Evolutionary conservation across 1,139 yeast genomes (phyloP).

Genomic region (Hanseniaspora gamundiae): DNA sequence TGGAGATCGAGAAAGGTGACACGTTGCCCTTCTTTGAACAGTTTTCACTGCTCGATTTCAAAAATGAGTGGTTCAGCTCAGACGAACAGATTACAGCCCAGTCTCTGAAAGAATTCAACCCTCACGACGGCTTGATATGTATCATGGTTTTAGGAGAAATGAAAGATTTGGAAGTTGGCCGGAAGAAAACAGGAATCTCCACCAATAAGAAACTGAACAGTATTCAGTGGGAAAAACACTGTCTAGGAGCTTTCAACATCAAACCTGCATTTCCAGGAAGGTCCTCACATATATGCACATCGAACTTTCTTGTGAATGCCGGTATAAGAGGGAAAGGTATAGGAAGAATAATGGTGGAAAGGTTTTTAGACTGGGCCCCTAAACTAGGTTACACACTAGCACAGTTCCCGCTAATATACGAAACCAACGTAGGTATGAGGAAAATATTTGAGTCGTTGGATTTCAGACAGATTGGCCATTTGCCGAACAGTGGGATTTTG

Average conservation of each 20-base stretch:
- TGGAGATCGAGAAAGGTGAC: slow-evolving; percentile 84
- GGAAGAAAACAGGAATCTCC: slow-evolving; percentile 17
- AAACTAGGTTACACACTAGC: slow-evolving; percentile 74
- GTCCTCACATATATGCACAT: slow-evolving; percentile 87
- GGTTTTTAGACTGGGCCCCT: slow-evolving; percentile 86
- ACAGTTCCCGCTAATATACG: slow-evolving; percentile 78
- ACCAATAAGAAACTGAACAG: slow-evolving; percentile 21
- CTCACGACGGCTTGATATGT: slow-evolving; percentile 7
- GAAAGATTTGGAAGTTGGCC: slow-evolving; percentile 10
- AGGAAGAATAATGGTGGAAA: slow-evolving; percentile 72
- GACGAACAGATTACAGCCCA: neutral
- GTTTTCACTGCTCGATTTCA: slow-evolving; percentile 59
- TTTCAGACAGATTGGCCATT: slow-evolving; percentile 65
- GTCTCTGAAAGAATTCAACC: slow-evolving; percentile 6
- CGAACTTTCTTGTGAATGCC: slow-evolving; percentile 78
- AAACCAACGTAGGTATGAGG: slow-evolving; percentile 73
- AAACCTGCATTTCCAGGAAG: slow-evolving; percentile 90
- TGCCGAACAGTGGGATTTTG: slow-evolving; percentile 75
- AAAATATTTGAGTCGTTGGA: slow-evolving; percentile 68
- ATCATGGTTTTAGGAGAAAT: slow-evolving; percentile 9
- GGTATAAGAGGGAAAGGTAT: slow-evolving; percentile 91
- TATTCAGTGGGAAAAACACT: slow-evolving; percentile 80
- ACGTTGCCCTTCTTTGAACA: slow-evolving; percentile 78
- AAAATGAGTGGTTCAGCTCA: slow-evolving; percentile 59
- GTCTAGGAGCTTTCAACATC: slow-evolving; percentile 72